Conservation (phyloP, 805 yeast species). For the Candida coleopterorum region DNA sequence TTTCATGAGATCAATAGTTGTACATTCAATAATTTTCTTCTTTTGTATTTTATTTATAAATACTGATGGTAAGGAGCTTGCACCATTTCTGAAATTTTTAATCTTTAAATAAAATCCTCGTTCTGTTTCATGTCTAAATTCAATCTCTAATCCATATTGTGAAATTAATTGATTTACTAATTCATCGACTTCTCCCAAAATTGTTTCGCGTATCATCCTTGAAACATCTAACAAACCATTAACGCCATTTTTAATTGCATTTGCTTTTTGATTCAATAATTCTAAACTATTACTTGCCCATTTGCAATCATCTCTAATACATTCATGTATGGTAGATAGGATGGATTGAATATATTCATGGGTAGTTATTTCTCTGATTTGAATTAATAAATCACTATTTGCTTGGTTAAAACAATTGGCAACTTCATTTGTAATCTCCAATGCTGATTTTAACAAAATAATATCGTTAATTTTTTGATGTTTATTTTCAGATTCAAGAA, state of each 20-base stretch:
- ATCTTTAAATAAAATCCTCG: conserved; percentile 9
- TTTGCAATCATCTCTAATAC: conserved; percentile 7
- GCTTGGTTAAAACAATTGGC: background rate
- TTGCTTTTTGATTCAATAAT: conserved; percentile 8
- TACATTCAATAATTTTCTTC: conserved; percentile 9
- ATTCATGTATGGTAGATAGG: conserved; percentile 1
- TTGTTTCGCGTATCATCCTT: conserved; percentile 4
- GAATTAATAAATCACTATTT: conserved; percentile 3
- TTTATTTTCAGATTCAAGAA: conserved; percentile 18
- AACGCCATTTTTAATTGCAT: conserved; percentile 8
- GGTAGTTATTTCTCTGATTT: conserved; percentile 4
- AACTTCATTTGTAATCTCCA: conserved; percentile 11
- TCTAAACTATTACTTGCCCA: conserved; percentile 7
- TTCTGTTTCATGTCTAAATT: conserved; percentile 5
- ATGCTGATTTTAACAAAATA: conserved; percentile 33
- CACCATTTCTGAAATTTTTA: background rate
- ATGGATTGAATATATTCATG: conserved; percentile 4
- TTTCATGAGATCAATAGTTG: conserved; percentile 9
- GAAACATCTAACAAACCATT: conserved; percentile 12
- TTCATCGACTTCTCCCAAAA: conserved; percentile 4
- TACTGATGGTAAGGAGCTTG: background rate
- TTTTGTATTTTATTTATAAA: conserved; percentile 7
- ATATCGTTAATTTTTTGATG: conserved; percentile 39
- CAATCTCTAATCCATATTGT: conserved; percentile 2
- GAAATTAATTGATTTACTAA: conserved; percentile 1